Evolutionary conservation across 306 rosid genomes (phyloP), one percentile per base, ranked within the genome.

Genomic region (Prunus armeniaca): DNA sequence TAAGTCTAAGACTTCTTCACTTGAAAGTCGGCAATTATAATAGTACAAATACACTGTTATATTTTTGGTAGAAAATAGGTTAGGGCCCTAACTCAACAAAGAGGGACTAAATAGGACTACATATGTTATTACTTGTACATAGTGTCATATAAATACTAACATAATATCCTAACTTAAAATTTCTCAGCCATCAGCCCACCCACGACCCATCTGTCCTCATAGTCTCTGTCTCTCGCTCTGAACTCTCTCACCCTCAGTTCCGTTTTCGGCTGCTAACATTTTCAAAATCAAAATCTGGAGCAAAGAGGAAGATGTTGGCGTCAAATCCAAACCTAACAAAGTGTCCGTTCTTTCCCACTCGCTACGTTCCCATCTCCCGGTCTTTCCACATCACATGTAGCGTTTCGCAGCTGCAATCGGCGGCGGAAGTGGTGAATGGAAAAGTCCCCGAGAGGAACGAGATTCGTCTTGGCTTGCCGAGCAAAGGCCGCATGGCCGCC

Each of bases 401-500:
- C 0, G 66, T 15, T 5, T 32, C 75, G 27, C 79, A 54, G 54
- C 9, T 71, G 38, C 69, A 65, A 19, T 4, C 67, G 28, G 49
- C 74, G 14, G 73, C 71, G 45, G 86, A 84, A 49, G 55, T 81
- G 41, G 82, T 86, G 22, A 92, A 86, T 17, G 96, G 90, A 2
- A 80, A 70, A 70, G 0, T 62, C 45, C 41, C 79, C 5, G 81
- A 85, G 46, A 65, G 98, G 69, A 55, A 55, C 9, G 88, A 81
- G 89, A 89, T 90, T 79, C 97, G 98, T 51, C 76, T 94, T 2
- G 98, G 98, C 2, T 67, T 94, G 12, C 98, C 98, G 4, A 90
- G 96, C 80, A 94, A 94, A 82, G 98, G 97, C 71, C 96, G 97
- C 54, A 88, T 94, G 97, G 87, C 96, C 19, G 17, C 89, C 14